Evolutionary conservation across 2,329 filamentous ascomycete genomes (phyloP).

Genomic region (Sordariomycetes sp.): DNA sequence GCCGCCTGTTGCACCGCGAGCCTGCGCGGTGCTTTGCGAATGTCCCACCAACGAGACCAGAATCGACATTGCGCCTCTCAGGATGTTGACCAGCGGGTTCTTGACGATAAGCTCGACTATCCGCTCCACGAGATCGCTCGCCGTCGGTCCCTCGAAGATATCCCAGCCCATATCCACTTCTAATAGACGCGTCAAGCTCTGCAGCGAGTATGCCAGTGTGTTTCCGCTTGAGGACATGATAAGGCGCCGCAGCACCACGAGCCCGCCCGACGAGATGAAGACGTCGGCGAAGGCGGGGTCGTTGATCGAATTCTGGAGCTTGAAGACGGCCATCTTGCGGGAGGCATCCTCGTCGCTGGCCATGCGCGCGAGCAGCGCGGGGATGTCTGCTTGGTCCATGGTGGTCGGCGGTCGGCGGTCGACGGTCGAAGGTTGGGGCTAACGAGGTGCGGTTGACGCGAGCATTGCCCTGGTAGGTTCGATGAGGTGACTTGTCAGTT

Average conservation of each 20-base stretch:
- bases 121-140: constrained; percentile 60
- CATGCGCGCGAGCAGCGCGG: constrained; percentile 53
- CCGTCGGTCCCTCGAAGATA: constrained; percentile 55
- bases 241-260: constrained; percentile 71
- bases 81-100: constrained; percentile 93
- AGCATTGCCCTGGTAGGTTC: too few relatives aligned
- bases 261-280: constrained; percentile 83
- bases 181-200: constrained; percentile 76
- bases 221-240: constrained; percentile 84
- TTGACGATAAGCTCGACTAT: constrained; percentile 90
- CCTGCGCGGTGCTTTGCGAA: constrained; percentile 46
- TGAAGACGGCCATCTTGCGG: constrained; percentile 98
- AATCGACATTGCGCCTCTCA: constrained; percentile 93
- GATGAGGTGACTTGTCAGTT: too few relatives aligned
- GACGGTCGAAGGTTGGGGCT: too few relatives aligned
- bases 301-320: constrained; percentile 88
- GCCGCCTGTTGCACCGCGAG: constrained; percentile 17
- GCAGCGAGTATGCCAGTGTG: constrained; percentile 89
- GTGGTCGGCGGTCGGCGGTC: too few relatives aligned
- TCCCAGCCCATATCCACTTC: constrained; percentile 99
- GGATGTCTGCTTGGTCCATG: constrained; percentile 61
- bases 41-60: constrained; percentile 88
- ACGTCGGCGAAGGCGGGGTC: constrained; percentile 95
- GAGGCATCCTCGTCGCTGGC: constrained; percentile 75
- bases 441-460: too few relatives aligned